Evolutionary conservation across 306 rosid genomes (phyloP).

Genomic region (Cucumis melo): DNA sequence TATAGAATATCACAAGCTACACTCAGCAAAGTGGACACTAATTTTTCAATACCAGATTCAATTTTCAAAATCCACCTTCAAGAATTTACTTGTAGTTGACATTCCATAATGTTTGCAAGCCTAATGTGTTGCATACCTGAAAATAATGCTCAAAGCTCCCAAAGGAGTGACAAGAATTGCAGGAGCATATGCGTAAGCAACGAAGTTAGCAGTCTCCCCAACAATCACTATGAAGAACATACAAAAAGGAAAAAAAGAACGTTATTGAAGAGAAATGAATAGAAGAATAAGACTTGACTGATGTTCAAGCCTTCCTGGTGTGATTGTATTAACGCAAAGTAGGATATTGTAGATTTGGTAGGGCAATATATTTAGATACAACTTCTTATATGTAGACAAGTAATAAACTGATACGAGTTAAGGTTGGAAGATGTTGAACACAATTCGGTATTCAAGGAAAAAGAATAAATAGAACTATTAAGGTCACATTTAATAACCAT

Average conservation of each 20-base stretch:
- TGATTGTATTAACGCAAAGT: not conserved
- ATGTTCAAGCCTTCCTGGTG: not conserved
- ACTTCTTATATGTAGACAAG: not conserved
- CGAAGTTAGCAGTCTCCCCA: conserved; percentile 88
- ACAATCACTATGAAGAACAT: conserved; percentile 33
- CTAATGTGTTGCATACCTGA: conserved; percentile 33
- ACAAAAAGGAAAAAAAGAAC: not conserved
- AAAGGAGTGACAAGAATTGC: conserved; percentile 90
- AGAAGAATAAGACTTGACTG: not conserved
- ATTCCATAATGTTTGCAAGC: not conserved
- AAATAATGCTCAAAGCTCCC: conserved; percentile 86
- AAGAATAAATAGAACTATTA: not conserved
- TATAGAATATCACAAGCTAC: not conserved
- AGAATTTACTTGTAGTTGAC: not conserved
- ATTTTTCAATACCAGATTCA: not conserved
- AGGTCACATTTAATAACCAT: not conserved
- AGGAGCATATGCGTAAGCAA: conserved; percentile 87
- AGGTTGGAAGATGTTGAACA: not conserved
- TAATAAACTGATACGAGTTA: not conserved
- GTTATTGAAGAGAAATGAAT: not conserved
- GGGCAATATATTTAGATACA: not conserved
- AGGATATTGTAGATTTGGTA: not conserved
- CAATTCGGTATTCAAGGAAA: not conserved
- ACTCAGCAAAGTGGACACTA: not conserved
- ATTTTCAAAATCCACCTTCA: not conserved